Evolutionary conservation across 345 rosid genomes (phyloP).

Genomic region (Citrus glauca): DNA sequence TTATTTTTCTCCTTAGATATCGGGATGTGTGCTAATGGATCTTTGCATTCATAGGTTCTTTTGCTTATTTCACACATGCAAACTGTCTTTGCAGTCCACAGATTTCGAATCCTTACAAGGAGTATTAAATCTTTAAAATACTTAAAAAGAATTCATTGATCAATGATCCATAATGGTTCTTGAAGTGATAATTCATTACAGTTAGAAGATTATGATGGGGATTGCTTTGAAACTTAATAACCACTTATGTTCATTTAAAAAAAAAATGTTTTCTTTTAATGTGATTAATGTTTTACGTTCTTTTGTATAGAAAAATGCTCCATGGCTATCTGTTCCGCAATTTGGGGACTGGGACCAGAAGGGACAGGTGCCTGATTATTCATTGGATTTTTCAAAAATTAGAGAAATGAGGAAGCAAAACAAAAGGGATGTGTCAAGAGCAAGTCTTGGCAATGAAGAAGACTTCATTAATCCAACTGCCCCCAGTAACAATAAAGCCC

Average conservation of each 20-base stretch:
- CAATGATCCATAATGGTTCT: background rate
- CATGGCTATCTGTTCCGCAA: conserved; percentile 95
- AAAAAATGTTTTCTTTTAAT: background rate
- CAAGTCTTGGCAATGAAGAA: conserved; percentile 91
- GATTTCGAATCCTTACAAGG: background rate
- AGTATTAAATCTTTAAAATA: background rate
- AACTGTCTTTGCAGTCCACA: background rate
- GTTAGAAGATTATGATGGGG: background rate
- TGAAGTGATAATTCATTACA: background rate
- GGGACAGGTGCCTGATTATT: conserved; percentile 88
- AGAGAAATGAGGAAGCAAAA: conserved; percentile 95
- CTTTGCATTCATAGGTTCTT: background rate
- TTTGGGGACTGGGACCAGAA: conserved; percentile 98
- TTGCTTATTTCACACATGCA: background rate
- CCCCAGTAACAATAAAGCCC: conserved; percentile 29
- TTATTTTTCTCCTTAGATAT: background rate
- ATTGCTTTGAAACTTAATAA: background rate
- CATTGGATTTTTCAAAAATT: conserved; percentile 83
- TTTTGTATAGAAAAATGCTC: conserved; percentile 50
- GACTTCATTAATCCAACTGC: conserved; percentile 66
- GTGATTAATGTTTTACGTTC: background rate
- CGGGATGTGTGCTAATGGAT: background rate
- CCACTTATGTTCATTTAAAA: background rate
- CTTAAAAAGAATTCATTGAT: background rate
- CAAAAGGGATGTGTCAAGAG: conserved; percentile 85